These are phyloP conservation scores for Spiraea crenata DNA, from an alignment of 331 rosid genomes.

Conservation along the genomic window DNA sequence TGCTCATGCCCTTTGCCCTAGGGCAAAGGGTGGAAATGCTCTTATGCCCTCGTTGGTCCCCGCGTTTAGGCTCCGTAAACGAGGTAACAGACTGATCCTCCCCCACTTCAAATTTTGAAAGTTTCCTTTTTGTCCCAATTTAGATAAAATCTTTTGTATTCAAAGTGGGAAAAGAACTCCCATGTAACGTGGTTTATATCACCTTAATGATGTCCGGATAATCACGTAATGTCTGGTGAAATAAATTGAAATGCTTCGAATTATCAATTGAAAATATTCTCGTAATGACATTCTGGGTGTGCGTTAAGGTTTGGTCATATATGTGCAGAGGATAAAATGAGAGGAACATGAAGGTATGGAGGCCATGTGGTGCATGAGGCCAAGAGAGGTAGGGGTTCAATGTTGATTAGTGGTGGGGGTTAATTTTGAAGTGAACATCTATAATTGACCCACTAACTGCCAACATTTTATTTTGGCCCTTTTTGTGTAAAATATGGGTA, in stretches of 20 bases:
- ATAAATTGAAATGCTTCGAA: no score
- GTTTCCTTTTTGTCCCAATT: no score
- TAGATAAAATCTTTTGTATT: no score
- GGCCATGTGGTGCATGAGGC: not conserved
- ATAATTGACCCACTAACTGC: not conserved
- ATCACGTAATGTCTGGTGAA: no score
- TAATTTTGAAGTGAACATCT: not conserved
- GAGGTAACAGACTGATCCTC: conserved; percentile 19
- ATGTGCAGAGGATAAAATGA: not conserved
- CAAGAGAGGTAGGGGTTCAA: not conserved
- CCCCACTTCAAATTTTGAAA: not conserved
- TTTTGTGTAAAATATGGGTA: not conserved
- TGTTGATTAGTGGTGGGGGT: conserved; percentile 1
- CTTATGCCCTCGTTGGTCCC: conserved; percentile 4
- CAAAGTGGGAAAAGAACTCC: no score
- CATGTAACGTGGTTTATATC: no score
- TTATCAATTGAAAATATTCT: no score
- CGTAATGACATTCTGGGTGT: no score
- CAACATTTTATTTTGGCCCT: not conserved
- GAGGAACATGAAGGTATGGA: not conserved
- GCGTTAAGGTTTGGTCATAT: no score
- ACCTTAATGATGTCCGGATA: no score
- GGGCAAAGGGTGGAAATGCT: no score
- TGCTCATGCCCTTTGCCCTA: no score
- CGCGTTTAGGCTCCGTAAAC: conserved; percentile 1